Evolutionary conservation across 2,329 filamentous ascomycete genomes (phyloP), one percentile per base, ranked within the genome.

Genomic region (Microdochium bolleyi): DNA sequence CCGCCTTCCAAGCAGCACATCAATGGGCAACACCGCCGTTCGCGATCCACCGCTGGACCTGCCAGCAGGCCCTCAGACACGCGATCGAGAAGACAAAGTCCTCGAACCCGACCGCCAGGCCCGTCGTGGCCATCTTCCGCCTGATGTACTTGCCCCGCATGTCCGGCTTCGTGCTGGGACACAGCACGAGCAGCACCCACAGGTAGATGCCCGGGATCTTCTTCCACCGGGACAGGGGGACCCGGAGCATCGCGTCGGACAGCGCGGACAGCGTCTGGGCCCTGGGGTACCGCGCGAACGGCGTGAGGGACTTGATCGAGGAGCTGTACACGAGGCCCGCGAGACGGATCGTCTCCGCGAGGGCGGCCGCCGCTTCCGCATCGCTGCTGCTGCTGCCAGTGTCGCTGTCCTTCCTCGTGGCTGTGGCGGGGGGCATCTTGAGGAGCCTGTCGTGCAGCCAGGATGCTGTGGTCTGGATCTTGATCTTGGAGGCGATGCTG

Each of bases 181-280:
- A 58, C 4, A 59, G 59, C 19, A 63, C 57, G 27, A 66, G 49
- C 52, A 67, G 54, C 27, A 67, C 52, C 63, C 64, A 67, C 22
- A 65, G 54, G 50, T 65, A 67, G 1, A 66, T 58, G 2, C 64
- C 66, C 0, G 64, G 66, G 2, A 62, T 61, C 19, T 52, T 49
- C 51, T 66, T 67, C 66, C 66, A 68, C 3, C 56, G 51, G 16
- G 55, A 57, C 3, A 67, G 51, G 9, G 57, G 58, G 5, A 67
- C 60, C 9, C 50, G 52, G 52, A 59, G 60, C 53, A 67, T 60
- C 2, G 53, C 57, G 21, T 50, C 48, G 53, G 61, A 67, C 8
- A 67, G 58, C 24, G 55, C 50, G 8, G 55, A 54, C 1, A 63
- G 53, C 8, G 57, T 32, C 21, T 34, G n/a, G 2, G 32, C 21